Evolutionary conservation across 2,329 filamentous ascomycete genomes (phyloP), one percentile per base, ranked within the genome.

Genomic region (Phyllosticta capitalensis): DNA sequence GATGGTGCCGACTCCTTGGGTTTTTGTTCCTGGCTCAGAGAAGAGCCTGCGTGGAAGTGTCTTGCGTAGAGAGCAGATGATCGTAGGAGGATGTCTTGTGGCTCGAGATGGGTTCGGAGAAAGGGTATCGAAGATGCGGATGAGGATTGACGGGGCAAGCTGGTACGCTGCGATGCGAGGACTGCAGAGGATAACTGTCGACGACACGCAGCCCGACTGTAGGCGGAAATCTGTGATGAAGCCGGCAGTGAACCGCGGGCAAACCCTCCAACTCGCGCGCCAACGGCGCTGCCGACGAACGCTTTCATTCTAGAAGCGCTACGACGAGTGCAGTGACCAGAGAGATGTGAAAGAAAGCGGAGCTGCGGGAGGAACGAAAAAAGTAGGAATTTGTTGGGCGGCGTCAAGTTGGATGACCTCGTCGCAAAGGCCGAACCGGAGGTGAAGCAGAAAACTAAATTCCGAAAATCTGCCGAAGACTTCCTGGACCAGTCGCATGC

Each of bases 181-280:
- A 69, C 62, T 26, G 65, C 60, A 54, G 68, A 71, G 21, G 68
- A 72, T 78, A 78, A 72, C 71, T 77, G 73, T 65, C 78, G 72
- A 68, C 79, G 78, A 58, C 77, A 72, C 55, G 76, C 74, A 33
- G 78, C 75, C 65, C 77, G 72, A 66, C 75, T 75, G 66, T 75
- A 75, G 61, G 72, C 71, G 64, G 68, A 68, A 60, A 71, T 65
- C 54, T 72, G 64, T 52, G 71, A 64, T 60, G 74, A 67, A 66
- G 71, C 67, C 63, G 72, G 20, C 38, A 55, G 53, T 55, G 58
- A 69, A 54, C 70, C 69, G 60, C 71, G 70, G 63, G 66, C 64
- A 65, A 71, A 70, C 62, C 67, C 66, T 71, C 73, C 70, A 67
- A 74, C 74, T 68, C 74, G 70, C 64, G 69, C 68, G 58, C 72